Evolutionary conservation across 176 grass and related monocot species (phyloP).

Genomic region (Hordeum marinum): DNA sequence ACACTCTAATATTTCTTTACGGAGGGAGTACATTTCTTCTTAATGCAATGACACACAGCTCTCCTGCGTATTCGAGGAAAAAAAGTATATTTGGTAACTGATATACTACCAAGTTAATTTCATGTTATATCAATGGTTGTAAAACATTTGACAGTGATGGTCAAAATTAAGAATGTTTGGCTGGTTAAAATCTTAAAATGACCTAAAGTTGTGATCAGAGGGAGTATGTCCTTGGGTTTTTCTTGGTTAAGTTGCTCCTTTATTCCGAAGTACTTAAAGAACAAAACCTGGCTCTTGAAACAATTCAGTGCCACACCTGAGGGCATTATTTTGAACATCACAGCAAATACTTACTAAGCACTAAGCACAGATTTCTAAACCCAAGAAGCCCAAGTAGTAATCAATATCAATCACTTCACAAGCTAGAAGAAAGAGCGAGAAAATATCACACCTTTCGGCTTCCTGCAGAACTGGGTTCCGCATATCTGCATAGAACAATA

Average conservation of each 20-base stretch:
- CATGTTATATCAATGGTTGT: not conserved
- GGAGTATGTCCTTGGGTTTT: not conserved
- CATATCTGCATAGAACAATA: constrained; percentile 54
- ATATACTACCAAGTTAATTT: not conserved
- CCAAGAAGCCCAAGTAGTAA: not conserved
- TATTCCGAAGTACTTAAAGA: not conserved
- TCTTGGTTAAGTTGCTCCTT: not conserved
- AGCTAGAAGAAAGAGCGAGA: not conserved
- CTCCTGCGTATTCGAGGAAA: no score
- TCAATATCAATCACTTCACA: not conserved
- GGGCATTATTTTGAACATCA: not conserved
- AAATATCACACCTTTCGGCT: constrained; percentile 44
- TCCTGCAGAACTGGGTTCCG: constrained; percentile 35
- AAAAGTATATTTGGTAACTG: not conserved
- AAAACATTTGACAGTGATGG: not conserved
- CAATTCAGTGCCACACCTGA: not conserved
- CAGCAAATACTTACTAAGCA: not conserved
- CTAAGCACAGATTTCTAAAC: not conserved
- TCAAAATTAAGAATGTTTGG: not conserved
- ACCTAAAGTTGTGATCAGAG: no score
- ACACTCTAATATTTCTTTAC: no score
- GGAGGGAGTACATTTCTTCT: no score
- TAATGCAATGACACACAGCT: no score
- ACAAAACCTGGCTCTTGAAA: not conserved
- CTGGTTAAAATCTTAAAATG: not conserved